Evolutionary conservation across 768 basidiomycete species (phyloP), one percentile per base, ranked within the genome.

Genomic region (Suillus subalutaceus): DNA sequence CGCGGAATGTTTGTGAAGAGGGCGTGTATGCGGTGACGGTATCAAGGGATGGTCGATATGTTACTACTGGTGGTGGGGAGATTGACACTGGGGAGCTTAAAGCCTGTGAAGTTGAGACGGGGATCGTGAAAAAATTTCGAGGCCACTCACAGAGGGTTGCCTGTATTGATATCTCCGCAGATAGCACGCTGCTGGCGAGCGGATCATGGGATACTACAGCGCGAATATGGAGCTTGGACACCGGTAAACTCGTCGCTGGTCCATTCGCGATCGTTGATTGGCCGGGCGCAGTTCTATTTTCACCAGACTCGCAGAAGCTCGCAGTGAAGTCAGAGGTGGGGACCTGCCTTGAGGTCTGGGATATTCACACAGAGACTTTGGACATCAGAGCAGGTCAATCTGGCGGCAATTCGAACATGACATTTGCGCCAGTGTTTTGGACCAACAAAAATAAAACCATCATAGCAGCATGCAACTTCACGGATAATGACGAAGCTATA

Each of bases 261-360:
- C 48, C 48, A 23, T 50, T 50, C 48, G n/a, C n/a, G 12, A 50
- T 23, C 12, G 4, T 50, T 50, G 48, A 50, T 50, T 50, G 48
- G 48, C 32, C 32, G 35, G 55, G 55, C 10, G 55, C 20, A 12
- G 13, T 57, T 57, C 13, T 6, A 57, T 38, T 57, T 6, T 57
- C 56, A 13, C 56, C 35, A 57, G 56, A 57, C 56, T 57, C 35
- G 13, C 20, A 57, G 37, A 57, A 57, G 6, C 56, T 57, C 13
- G 56, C 56, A 37, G n/a, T 57, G 4, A 26, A 18, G 15, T 32
- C 30, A 55, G 9, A 18, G 3, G 30, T 10, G 53, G 30, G 53
- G 53, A 30, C 30, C 3, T 55, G 53, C 16, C 53, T 55, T 10
- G 53, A 55, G 8, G 8, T 55, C 26, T 55, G 53, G 53, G 53